Percentiles rank a stretch among this genome's conserved stretches.
These are phyloP conservation scores for Skeletonema menzelii DNA, from an alignment of 108 stramenopile species.

Conservation along the genomic window DNA sequence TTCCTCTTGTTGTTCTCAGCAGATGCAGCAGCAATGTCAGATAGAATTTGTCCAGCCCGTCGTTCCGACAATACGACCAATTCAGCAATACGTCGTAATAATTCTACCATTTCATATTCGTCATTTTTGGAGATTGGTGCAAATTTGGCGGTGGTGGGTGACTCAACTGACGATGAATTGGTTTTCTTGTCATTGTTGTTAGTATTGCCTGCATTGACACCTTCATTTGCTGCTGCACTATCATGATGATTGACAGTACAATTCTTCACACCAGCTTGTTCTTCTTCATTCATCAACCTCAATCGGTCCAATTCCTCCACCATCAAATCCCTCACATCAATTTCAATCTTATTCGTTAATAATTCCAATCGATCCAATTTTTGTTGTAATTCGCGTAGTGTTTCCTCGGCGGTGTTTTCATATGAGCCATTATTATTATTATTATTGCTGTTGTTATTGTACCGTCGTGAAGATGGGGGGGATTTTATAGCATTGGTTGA, in stretches of 20 bases:
- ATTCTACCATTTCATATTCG: constrained; percentile 64
- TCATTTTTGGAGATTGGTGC: constrained; percentile 35
- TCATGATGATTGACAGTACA: neutral
- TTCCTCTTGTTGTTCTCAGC: constrained; percentile 13
- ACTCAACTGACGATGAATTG: neutral
- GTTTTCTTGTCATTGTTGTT: neutral
- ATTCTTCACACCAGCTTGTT: neutral
- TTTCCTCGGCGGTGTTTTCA: neutral
- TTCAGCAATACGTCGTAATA: constrained; percentile 73
- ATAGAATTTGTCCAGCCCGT: constrained; percentile 24
- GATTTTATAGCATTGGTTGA: neutral
- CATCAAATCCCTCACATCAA: neutral
- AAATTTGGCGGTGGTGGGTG: constrained; percentile 8
- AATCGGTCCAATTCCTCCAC: neutral
- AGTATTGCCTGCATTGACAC: neutral
- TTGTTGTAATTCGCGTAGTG: neutral
- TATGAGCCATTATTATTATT: neutral
- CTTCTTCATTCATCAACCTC: too few species aligned
- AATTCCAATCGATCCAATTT: neutral
- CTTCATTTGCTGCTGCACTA: neutral
- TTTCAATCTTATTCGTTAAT: neutral
- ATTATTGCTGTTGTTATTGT: neutral
- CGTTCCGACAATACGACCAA: constrained; percentile 73
- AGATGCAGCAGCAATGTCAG: constrained; percentile 19
- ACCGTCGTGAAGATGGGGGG: neutral